Conservation (phyloP, 2,329 filamentous ascomycete genomes). For the Phialophora chinensis region DNA sequence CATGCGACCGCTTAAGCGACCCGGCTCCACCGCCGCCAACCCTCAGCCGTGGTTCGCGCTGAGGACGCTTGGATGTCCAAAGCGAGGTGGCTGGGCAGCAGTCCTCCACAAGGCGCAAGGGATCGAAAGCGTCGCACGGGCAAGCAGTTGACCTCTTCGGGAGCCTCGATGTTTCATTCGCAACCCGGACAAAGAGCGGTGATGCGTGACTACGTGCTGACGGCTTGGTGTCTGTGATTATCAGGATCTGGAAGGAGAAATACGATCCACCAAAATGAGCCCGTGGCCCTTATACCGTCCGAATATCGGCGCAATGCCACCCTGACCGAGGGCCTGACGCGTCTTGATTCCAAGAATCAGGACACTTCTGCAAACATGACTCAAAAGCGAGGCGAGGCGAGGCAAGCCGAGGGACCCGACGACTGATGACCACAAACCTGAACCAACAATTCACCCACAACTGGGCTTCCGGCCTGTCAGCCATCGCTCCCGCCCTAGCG, state of each 20-base stretch:
- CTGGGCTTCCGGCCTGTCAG: not conserved
- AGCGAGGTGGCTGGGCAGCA: slow-evolving; percentile 30
- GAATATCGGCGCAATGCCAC: not conserved
- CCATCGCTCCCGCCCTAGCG: slow-evolving; percentile 1
- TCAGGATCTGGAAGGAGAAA: slow-evolving; percentile 98
- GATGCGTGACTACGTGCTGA: slow-evolving; percentile 29
- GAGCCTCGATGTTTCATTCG: slow-evolving; percentile 21
- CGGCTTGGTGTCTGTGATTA: slow-evolving; percentile 24
- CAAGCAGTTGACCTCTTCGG: slow-evolving; percentile 9
- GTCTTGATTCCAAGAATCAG: slow-evolving; percentile 2
- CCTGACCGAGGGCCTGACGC: not conserved
- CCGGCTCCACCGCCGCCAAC: slow-evolving; percentile 21
- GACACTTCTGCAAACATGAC: slow-evolving; percentile 2
- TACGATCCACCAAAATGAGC: slow-evolving; percentile 62
- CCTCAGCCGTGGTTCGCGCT: slow-evolving; percentile 7
- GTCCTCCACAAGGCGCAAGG: slow-evolving; percentile 13
- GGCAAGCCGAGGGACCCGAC: not conserved
- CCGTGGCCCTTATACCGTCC: slow-evolving; percentile 4
- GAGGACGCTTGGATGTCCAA: slow-evolving; percentile 6
- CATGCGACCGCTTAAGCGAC: slow-evolving; percentile 36
- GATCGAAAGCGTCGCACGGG: slow-evolving; percentile 1
- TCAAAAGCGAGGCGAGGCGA: slow-evolving; percentile 16
- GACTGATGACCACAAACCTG: slow-evolving; percentile 9
- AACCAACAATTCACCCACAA: slow-evolving; percentile 8
- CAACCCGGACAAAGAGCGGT: slow-evolving; percentile 18